Evolutionary conservation across 169 alveolate genomes (phyloP), one percentile per base, ranked within the genome.

Genomic region (Plasmodium relictum): DNA sequence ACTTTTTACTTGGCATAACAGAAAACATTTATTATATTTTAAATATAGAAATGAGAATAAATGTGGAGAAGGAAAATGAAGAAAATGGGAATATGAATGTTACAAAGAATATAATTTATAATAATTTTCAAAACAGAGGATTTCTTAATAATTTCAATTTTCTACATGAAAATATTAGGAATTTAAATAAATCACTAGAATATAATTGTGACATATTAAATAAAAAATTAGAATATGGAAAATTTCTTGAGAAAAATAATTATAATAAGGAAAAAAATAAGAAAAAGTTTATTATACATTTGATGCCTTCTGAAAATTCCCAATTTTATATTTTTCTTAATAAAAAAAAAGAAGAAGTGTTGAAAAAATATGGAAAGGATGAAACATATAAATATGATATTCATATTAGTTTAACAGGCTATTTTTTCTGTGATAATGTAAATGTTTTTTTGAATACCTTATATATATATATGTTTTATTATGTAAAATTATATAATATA

Each of bases 321-420:
- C 14, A 56, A 7, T 62, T 85, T 58, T 71, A 85, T 73, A 56
- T 22, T 14, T 85, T 70, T 50, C 37, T 85, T 22, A 70, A 68
- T 20, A 58, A 85, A 24, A 85, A 58, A 71, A 85, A 85, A 62
- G 54, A 70, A 18, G 74, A 85, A 59, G 91, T 85, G 4, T 70
- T 52, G 26, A 68, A 52, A 24, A 39, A 42, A 6, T 85, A 70
- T 58, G 91, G 91, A 12, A 22, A 31, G 0, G 91, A 85, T 42
- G 91, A 85, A 22, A 85, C 91, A 6, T 85, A 85, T 62, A 69
- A 69, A 58, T 85, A 85, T 54, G 91, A 85, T 42, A 39, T 61
- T n/a, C 91, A 85, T 59, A 85, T 85, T 56, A 85, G 91, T 56
- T 56, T 85, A 22, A 85, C 91, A 3, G 91, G 91, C 0, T 85